phyloP scores from a whole-genome alignment of 306 rosid genomes.

The Styphnolobium japonicum region DNA sequence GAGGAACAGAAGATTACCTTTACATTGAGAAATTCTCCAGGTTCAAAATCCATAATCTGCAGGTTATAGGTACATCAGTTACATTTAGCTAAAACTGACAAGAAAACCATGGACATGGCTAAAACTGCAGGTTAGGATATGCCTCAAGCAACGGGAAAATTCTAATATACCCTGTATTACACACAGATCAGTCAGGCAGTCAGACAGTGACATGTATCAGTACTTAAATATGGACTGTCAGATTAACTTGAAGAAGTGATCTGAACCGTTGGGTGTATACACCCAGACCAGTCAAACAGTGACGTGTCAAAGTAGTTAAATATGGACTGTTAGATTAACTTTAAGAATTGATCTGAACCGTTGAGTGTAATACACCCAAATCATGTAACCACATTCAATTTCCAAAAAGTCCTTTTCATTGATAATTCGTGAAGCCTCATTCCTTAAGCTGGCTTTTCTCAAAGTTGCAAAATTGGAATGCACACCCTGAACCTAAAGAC shows the following conservation, averaged over 20 bases:
- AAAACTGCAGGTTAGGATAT: background rate
- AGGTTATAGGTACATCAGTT: background rate
- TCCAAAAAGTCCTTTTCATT: slow-evolving; percentile 98
- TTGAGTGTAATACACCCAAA: too few species aligned
- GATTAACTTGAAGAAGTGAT: too few species aligned
- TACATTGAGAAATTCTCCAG: slow-evolving; percentile 67
- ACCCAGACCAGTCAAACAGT: too few species aligned
- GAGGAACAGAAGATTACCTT: slow-evolving; percentile 45
- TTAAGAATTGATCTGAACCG: too few species aligned
- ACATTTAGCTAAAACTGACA: background rate
- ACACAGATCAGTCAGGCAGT: too few species aligned
- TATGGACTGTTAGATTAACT: too few species aligned
- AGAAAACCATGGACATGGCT: background rate
- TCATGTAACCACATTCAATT: slow-evolving; percentile 81
- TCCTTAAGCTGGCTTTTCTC: slow-evolving; percentile 82
- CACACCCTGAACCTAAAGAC: slow-evolving; percentile 94
- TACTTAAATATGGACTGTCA: too few species aligned
- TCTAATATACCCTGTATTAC: too few species aligned
- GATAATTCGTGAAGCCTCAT: slow-evolving; percentile 85
- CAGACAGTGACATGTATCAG: too few species aligned
- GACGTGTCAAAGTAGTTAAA: too few species aligned
- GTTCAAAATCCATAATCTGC: slow-evolving; percentile 75
- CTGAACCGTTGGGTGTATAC: too few species aligned
- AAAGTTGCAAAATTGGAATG: slow-evolving; percentile 80
- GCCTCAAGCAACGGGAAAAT: background rate